Conservation (phyloP, 805 yeast species). For the Candida xyloterini region DNA sequence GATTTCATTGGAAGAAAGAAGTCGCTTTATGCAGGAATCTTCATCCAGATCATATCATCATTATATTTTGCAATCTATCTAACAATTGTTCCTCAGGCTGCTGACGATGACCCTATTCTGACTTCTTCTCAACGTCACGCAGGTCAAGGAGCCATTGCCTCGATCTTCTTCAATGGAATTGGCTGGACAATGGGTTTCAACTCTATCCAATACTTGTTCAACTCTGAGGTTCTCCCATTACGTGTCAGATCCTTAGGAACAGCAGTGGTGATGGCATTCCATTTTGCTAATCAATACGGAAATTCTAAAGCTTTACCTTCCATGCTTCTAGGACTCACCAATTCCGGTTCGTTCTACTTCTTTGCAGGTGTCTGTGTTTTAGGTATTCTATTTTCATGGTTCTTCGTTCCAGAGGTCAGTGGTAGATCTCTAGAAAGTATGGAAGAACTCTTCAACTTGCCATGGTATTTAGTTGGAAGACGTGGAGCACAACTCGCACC, state of each 20-base stretch:
- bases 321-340: constrained; percentile 45
- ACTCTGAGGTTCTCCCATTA: constrained; percentile 54
- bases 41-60: constrained; percentile 40
- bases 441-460: constrained; percentile 50
- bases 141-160: constrained; percentile 48
- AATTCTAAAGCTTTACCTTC: constrained; percentile 54
- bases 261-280: constrained; percentile 51
- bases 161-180: constrained; percentile 47
- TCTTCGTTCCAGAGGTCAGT: constrained; percentile 48
- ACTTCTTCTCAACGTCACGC: constrained; percentile 36
- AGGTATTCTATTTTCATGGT: constrained; percentile 46
- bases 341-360: constrained; percentile 51
- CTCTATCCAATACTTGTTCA: constrained; percentile 51
- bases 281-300: constrained; percentile 55
- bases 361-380: constrained; percentile 42
- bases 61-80: constrained; percentile 48
- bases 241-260: constrained; percentile 48
- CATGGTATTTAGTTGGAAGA: constrained; percentile 59
- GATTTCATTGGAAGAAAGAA: constrained; percentile 52
- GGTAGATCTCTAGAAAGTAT: constrained; percentile 52
- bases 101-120: constrained; percentile 30
- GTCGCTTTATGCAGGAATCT: constrained; percentile 48
- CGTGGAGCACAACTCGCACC: constrained; percentile 51
- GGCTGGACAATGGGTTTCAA: constrained; percentile 64
- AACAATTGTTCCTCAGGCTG: constrained; percentile 43